These are phyloP conservation scores for Cerioporus squamosus DNA, from an alignment of 1,284 basidiomycete genomes.

Conservation along the genomic window DNA sequence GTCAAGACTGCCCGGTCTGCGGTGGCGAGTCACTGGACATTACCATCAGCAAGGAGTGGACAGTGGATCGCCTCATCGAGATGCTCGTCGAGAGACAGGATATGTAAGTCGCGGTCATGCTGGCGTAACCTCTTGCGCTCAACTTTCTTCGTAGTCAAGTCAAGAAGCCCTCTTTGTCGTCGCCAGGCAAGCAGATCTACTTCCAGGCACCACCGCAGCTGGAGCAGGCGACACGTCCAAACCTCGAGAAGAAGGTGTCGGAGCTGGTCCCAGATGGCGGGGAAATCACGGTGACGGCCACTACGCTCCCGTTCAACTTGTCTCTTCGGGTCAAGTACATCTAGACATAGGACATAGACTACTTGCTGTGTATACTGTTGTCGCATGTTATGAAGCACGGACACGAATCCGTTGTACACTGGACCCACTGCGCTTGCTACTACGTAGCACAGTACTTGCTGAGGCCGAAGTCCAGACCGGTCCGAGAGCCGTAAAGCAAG, in stretches of 20 bases:
- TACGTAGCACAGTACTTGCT: too few relatives aligned
- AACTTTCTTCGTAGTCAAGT: slow-evolving; percentile 70
- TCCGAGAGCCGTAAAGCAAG: slow-evolving; percentile 1
- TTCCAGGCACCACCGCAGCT: slow-evolving; percentile 92
- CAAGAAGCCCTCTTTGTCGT: slow-evolving; percentile 88
- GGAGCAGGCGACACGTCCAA: slow-evolving; percentile 85
- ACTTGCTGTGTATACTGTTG: neutral
- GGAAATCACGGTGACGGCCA: slow-evolving; percentile 88
- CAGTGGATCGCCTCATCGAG: slow-evolving; percentile 86
- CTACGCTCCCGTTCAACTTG: slow-evolving; percentile 86
- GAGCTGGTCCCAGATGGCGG: slow-evolving; percentile 81
- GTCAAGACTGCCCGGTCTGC: slow-evolving; percentile 95
- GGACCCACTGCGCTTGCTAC: too few relatives aligned
- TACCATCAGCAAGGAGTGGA: slow-evolving; percentile 69
- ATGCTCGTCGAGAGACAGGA: slow-evolving; percentile 84
- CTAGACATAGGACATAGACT: slow-evolving; percentile 35
- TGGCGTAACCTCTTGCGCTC: neutral
- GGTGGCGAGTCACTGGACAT: slow-evolving; percentile 87
- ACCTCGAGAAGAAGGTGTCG: slow-evolving; percentile 83
- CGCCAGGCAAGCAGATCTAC: slow-evolving; percentile 77
- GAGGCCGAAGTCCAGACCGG: neutral
- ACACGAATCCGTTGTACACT: slow-evolving; percentile 1
- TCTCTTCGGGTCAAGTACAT: slow-evolving; percentile 70
- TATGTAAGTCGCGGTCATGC: slow-evolving; percentile 60
- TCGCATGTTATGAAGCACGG: neutral